A percentile compares a stretch with the other conserved stretches of the same genome.
Evolutionary conservation across 805 yeast species (phyloP).

Genomic region (Candida insectalens): DNA sequence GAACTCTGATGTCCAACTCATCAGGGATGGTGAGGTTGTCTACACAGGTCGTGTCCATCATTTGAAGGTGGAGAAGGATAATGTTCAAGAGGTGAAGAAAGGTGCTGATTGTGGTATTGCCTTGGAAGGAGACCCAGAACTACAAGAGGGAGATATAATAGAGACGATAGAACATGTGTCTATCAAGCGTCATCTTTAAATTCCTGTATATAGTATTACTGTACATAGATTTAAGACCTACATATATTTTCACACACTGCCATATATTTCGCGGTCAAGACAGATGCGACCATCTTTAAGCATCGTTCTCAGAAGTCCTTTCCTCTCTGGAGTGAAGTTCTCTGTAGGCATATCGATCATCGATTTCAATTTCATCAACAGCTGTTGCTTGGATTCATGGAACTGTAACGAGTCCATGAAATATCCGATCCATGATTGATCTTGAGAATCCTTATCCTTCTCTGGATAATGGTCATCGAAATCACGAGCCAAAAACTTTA

Average conservation of each 20-base stretch:
- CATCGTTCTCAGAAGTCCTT: not conserved
- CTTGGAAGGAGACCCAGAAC: constrained; percentile 32
- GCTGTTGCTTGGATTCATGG: constrained; percentile 17
- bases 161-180: constrained; percentile 62
- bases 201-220: constrained; percentile 1
- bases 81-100: constrained; percentile 64
- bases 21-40: constrained; percentile 37
- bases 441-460: not conserved
- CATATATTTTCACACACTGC: not conserved
- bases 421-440: constrained; percentile 8
- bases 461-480: not conserved
- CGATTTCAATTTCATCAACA: too few relatives aligned
- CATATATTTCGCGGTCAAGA: constrained; percentile 1
- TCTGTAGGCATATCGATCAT: constrained; percentile 10
- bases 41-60: constrained; percentile 44
- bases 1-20: constrained; percentile 32
- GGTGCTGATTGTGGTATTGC: constrained; percentile 89
- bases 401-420: constrained; percentile 11
- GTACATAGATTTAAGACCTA: constrained; percentile 1
- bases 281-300: too few relatives aligned
- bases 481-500: constrained; percentile 6
- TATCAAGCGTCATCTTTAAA: constrained; percentile 42
- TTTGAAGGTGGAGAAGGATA: constrained; percentile 75
- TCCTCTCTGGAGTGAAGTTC: constrained; percentile 2
- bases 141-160: constrained; percentile 57